Evolutionary conservation across 2,329 filamentous ascomycete species (phyloP).

Genomic region (Arthrobotrys sphaeroides): DNA sequence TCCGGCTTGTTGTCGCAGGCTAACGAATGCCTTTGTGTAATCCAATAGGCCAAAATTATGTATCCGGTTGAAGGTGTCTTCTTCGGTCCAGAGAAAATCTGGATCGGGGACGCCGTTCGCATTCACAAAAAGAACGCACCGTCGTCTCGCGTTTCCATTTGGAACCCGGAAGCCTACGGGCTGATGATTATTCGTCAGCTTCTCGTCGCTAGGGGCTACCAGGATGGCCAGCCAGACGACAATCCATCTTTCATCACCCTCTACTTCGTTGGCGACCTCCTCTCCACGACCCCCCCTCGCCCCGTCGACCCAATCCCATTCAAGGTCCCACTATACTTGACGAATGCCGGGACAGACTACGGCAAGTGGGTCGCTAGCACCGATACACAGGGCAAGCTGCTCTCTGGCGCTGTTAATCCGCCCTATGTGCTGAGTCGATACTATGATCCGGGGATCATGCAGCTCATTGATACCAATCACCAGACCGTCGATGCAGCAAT

Average conservation of each 20-base stretch:
- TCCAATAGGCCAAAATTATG: constrained; percentile 5
- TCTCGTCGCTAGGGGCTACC: neutral
- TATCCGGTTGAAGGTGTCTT: constrained; percentile 18
- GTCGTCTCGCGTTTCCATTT: constrained; percentile 17
- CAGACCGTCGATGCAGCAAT: constrained; percentile 12
- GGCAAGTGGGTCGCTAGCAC: constrained; percentile 26
- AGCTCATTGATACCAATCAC: constrained; percentile 26
- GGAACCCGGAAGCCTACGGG: constrained; percentile 36
- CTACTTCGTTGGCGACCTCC: constrained; percentile 27
- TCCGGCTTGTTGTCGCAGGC: neutral
- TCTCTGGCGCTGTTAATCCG: neutral
- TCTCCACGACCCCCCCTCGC: constrained; percentile 21
- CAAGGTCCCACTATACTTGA: constrained; percentile 22
- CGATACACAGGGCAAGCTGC: neutral
- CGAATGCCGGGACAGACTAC: constrained; percentile 17
- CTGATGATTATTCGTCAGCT: constrained; percentile 26
- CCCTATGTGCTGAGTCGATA: constrained; percentile 11
- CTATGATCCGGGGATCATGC: constrained; percentile 46
- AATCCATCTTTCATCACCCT: neutral
- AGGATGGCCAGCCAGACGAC: neutral
- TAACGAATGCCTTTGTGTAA: neutral
- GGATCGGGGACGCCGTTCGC: constrained; percentile 33
- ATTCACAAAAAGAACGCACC: constrained; percentile 2
- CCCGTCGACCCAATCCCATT: constrained; percentile 2
- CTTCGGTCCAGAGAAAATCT: constrained; percentile 44